These are phyloP conservation scores for Sherardia arvensis DNA, from an alignment of 257 asterid species.

Conservation along the genomic window DNA sequence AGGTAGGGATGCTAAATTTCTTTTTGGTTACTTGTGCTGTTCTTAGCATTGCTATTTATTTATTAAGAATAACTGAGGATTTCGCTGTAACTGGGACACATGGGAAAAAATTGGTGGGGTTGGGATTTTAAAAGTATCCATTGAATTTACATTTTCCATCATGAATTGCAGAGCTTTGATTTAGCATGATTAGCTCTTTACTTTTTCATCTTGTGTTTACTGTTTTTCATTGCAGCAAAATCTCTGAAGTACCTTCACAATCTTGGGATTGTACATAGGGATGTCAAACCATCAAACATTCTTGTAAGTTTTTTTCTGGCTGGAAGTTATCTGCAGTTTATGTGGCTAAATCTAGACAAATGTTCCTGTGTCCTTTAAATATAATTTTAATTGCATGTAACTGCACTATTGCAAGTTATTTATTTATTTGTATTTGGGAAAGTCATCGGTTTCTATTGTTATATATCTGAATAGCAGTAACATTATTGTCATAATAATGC, in stretches of 20 bases:
- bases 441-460: not conserved
- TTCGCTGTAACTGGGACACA: not conserved
- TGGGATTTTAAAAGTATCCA: not conserved
- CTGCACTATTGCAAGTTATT: not conserved
- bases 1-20: not conserved
- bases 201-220: constrained; percentile 16
- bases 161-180: not conserved
- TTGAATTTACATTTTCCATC: not conserved
- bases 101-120: not conserved
- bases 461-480: not conserved
- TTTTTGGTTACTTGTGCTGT: not conserved
- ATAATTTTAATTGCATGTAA: not conserved
- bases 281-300: constrained; percentile 95
- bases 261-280: constrained; percentile 95
- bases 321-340: constrained; percentile 1
- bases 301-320: constrained; percentile 56
- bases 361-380: not conserved
- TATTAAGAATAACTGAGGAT: not conserved
- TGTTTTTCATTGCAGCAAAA: constrained; percentile 62
- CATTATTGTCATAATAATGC: constrained; percentile 27
- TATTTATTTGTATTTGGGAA: not conserved
- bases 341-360: not conserved
- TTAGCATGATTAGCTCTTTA: not conserved
- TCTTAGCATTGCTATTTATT: not conserved
- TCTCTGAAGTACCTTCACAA: constrained; percentile 75